A percentile compares a stretch with the other conserved stretches of the same genome.
These are phyloP conservation scores for Cutaneotrichosporon cavernicola DNA, from an alignment of 1,284 basidiomycete species.

Conservation along the genomic window DNA sequence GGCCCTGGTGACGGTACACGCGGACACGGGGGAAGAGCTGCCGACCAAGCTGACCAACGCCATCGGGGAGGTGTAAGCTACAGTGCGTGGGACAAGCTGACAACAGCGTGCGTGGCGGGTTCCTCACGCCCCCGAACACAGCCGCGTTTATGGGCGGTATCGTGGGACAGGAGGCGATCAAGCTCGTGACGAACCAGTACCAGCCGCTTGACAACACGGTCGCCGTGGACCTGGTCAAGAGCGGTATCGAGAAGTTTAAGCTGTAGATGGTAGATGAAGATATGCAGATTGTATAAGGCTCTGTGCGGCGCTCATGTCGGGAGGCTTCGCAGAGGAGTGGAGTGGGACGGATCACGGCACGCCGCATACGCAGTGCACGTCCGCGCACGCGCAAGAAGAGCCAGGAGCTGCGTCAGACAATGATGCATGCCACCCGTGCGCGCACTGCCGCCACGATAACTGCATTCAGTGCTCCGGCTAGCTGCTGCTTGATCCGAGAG, in stretches of 20 bases:
- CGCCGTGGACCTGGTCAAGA: slow-evolving; percentile 74
- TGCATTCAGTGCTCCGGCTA: background rate
- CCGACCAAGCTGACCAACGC: slow-evolving; percentile 65
- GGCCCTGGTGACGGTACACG: slow-evolving; percentile 27
- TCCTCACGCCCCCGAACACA: slow-evolving; percentile 83
- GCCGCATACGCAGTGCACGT: background rate
- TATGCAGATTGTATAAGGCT: slow-evolving; percentile 1
- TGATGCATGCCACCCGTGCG: background rate
- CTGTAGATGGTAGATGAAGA: slow-evolving; percentile 29
- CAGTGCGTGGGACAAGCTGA: slow-evolving; percentile 13
- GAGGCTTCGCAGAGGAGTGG: background rate
- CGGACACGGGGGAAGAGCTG: slow-evolving; percentile 52
- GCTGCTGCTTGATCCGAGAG: background rate
- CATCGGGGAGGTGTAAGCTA: slow-evolving; percentile 74
- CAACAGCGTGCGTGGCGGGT: slow-evolving; percentile 67
- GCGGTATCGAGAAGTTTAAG: slow-evolving; percentile 47
- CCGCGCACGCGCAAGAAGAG: background rate
- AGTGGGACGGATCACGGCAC: background rate
- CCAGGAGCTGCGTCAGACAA: background rate
- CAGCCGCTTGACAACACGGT: slow-evolving; percentile 84
- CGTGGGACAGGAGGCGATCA: slow-evolving; percentile 96
- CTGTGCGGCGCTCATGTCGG: slow-evolving; percentile 1
- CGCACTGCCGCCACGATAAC: background rate
- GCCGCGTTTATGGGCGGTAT: slow-evolving; percentile 91
- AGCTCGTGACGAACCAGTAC: slow-evolving; percentile 95